Percentiles rank a stretch among this genome's conserved stretches.
phyloP scores from a whole-genome alignment of 805 yeast species.

The Teunomyces funiuensis region DNA sequence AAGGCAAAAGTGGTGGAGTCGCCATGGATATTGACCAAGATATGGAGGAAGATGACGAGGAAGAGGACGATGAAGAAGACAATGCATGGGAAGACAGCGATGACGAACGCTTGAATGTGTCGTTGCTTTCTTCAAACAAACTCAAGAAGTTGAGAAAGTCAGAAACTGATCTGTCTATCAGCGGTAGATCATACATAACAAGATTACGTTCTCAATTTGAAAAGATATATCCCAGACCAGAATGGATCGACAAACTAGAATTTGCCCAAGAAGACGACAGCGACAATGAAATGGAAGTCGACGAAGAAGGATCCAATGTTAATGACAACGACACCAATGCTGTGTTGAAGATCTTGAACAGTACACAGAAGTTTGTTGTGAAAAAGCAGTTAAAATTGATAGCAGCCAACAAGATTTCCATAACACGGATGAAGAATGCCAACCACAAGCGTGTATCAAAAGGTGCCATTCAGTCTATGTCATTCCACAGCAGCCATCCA shows the following conservation, averaged over 20 bases:
- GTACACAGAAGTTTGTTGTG: conserved; percentile 39
- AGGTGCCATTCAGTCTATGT: conserved; percentile 80
- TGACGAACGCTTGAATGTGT: conserved; percentile 70
- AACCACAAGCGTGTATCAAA: conserved; percentile 66
- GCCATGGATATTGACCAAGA: conserved; percentile 21
- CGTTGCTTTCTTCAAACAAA: conserved; percentile 58
- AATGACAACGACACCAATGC: conserved; percentile 27
- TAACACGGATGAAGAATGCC: conserved; percentile 84
- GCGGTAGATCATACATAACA: conserved; percentile 59
- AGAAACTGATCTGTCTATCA: conserved; percentile 51
- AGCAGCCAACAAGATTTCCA: conserved; percentile 69
- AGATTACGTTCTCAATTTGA: conserved; percentile 73
- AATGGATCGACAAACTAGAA: conserved; percentile 59
- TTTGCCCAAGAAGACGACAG: conserved; percentile 35
- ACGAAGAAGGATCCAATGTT: conserved; percentile 16
- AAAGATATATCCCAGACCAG: conserved; percentile 77
- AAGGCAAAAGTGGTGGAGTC: conserved; percentile 35
- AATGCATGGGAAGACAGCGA: conserved; percentile 84
- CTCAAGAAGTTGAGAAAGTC: conserved; percentile 69
- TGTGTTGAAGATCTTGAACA: conserved; percentile 30
- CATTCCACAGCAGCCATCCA: conserved; percentile 85
- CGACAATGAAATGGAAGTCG: conserved; percentile 21
- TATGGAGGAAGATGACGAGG: conserved; percentile 35
- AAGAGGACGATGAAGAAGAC: conserved; percentile 51
- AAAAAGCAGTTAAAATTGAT: conserved; percentile 54